Evolutionary conservation across 257 asterid genomes (phyloP).

Genomic region (Thymus mandschuricus): DNA sequence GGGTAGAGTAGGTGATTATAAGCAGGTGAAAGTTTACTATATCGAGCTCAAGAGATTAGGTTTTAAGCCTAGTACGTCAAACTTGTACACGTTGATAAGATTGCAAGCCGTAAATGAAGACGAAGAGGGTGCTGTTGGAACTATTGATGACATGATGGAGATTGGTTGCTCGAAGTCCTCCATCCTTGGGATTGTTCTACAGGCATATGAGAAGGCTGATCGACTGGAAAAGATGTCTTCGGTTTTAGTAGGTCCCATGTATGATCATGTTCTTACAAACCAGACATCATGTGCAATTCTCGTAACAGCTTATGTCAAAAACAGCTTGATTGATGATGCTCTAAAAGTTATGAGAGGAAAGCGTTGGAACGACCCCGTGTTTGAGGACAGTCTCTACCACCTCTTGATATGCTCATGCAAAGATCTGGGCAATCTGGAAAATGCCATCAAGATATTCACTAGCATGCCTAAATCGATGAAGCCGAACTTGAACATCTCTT

Average conservation of each 20-base stretch:
- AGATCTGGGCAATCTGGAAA: conserved; percentile 63
- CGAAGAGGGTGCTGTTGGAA: conserved; percentile 53
- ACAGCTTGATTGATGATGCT: conserved; percentile 63
- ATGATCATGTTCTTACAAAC: conserved; percentile 56
- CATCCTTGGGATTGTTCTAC: conserved; percentile 70
- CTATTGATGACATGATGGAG: conserved; percentile 68
- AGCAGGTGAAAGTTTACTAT: conserved; percentile 51
- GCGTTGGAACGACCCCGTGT: conserved; percentile 71
- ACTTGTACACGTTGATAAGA: conserved; percentile 77
- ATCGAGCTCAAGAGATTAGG: conserved; percentile 65
- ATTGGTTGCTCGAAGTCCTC: conserved; percentile 73
- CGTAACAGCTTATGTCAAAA: conserved; percentile 69
- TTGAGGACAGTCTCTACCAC: conserved; percentile 85
- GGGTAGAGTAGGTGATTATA: conserved; percentile 71
- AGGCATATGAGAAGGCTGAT: conserved; percentile 74
- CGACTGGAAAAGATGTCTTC: conserved; percentile 53
- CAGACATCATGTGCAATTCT: conserved; percentile 74
- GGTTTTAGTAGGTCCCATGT: conserved; percentile 55
- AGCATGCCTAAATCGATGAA: conserved; percentile 58
- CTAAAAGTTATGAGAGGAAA: conserved; percentile 61
- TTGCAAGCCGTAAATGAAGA: conserved; percentile 76
- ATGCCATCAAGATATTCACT: conserved; percentile 64
- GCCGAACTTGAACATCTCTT: conserved; percentile 75
- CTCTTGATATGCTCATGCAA: conserved; percentile 84
- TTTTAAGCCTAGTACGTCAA: conserved; percentile 69